A percentile compares a stretch with the other conserved stretches of the same genome.
phyloP scores from a whole-genome alignment of 2,329 filamentous ascomycete species.

The Neurospora sp. region DNA sequence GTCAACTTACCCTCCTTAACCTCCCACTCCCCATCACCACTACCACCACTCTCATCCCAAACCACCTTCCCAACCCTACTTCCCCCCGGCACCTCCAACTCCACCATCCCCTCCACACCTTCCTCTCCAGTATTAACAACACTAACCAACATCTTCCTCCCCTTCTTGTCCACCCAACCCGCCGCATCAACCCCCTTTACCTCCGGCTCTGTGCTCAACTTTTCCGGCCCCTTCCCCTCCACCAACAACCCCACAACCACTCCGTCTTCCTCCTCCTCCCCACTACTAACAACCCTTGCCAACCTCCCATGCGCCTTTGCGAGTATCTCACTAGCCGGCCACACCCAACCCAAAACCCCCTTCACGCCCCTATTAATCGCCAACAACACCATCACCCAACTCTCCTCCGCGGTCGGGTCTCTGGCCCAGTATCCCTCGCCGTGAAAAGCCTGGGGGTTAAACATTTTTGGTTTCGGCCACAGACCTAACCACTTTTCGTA shows the following conservation, averaged over 20 bases:
- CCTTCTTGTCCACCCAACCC: slow-evolving; percentile 21
- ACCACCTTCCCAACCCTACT: slow-evolving; percentile 9
- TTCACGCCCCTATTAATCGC: slow-evolving; percentile 36
- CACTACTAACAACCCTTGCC: slow-evolving; percentile 26
- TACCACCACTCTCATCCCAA: slow-evolving; percentile 13
- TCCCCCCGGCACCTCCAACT: slow-evolving; percentile 10
- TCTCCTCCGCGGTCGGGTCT: slow-evolving; percentile 33
- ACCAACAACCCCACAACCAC: slow-evolving; percentile 30
- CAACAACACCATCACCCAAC: slow-evolving; percentile 34
- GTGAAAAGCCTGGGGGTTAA: slow-evolving; percentile 38
- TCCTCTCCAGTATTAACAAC: slow-evolving; percentile 27
- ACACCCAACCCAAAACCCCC: slow-evolving; percentile 36
- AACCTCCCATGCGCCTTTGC: slow-evolving; percentile 30
- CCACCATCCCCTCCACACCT: slow-evolving; percentile 9
- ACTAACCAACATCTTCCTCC: slow-evolving; percentile 23
- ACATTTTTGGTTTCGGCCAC: slow-evolving; percentile 33
- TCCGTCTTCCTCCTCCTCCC: slow-evolving; percentile 12
- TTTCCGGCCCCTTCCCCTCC: slow-evolving; percentile 17
- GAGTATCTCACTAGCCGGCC: slow-evolving; percentile 28
- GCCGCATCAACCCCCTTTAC: slow-evolving; percentile 24
- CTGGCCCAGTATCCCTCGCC: slow-evolving; percentile 39
- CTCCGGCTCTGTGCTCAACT: background rate
- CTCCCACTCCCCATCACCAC: slow-evolving; percentile 18
- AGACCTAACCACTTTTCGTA: slow-evolving; percentile 33
- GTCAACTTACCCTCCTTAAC: slow-evolving; percentile 17